phyloP scores from a whole-genome alignment of 2,329 filamentous ascomycete genomes.

The Calonectria pauciramosa region DNA sequence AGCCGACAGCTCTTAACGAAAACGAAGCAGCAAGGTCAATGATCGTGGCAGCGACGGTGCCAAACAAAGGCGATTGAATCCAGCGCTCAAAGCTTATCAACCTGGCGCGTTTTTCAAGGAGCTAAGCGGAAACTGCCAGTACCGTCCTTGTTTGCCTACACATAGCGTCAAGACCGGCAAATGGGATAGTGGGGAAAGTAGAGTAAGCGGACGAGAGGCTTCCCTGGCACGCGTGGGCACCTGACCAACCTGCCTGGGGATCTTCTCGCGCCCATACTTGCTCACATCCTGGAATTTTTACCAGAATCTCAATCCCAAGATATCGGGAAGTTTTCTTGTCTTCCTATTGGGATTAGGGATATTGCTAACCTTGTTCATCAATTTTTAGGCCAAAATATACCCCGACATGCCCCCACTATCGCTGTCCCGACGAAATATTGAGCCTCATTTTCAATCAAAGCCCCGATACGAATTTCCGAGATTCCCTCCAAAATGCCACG shows the following conservation, averaged over 20 bases:
- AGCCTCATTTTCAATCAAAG: background rate
- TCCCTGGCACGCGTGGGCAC: background rate
- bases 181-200: background rate
- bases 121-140: background rate
- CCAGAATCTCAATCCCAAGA: background rate
- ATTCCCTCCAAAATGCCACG: background rate
- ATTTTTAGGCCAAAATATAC: background rate
- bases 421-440: background rate
- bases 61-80: background rate
- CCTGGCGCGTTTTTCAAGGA: background rate
- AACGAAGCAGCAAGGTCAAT: background rate
- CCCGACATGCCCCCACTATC: too few species aligned
- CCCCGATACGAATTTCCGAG: background rate
- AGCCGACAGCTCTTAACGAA: background rate
- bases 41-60: background rate
- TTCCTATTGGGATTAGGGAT: background rate
- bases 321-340: background rate
- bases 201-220: background rate
- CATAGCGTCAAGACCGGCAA: background rate
- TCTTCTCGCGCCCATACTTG: background rate
- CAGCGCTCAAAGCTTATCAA: background rate
- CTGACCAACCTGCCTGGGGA: background rate
- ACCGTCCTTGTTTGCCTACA: background rate
- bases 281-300: background rate
- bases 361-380: background rate